Evolutionary conservation across 148 eudicot species (phyloP), one percentile per base, ranked within the genome.

Genomic region (Rhododendron simsii): DNA sequence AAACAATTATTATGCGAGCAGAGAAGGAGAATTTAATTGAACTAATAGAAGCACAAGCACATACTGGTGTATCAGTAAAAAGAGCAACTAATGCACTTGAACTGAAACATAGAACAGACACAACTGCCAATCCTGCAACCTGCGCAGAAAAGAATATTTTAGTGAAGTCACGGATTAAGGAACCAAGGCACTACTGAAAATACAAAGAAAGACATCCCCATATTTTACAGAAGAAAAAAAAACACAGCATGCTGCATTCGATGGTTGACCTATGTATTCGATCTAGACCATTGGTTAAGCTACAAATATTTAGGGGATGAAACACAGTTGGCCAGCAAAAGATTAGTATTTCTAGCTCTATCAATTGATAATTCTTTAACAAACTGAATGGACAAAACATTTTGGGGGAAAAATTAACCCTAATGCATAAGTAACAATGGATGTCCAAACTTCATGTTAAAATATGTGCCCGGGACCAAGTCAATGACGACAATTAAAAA

Each of bases 61-160:
- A 84, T 93, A 96, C 98, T 80, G 99, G 98, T 77, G 91, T 91
- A 87, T 97, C 88, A 67, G 95, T 94, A 51, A 91, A 90, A 84
- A 95, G 90, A 85, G 99, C 98, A 83, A 93, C 87, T 26, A 90
- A 71, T 44, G 99, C 90, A 88, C 93, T 97, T 73, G 98, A 90
- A 86, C 96, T 92, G 87, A 96, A 96, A 89, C 98, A 91, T 47
- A 91, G 37, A 65, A 94, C 91, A 80, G 98, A 93, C 51, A 96
- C 96, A 84, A 90, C 78, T 77, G 99, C 98, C 90, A 96, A 91
- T 55, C 99, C 96, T 78, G 94, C 93, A 88, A 96, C 98, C 99
- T 96, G 92, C 85, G 87, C 50, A 55, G 20, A 76, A 69, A 16
- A 80, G 26, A 87, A 87, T 74, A 63, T 77, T 41, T 83, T 75